Base-by-base conservation (phyloP, 768 basidiomycete species). In the Butyriboletus loyo region DNA sequence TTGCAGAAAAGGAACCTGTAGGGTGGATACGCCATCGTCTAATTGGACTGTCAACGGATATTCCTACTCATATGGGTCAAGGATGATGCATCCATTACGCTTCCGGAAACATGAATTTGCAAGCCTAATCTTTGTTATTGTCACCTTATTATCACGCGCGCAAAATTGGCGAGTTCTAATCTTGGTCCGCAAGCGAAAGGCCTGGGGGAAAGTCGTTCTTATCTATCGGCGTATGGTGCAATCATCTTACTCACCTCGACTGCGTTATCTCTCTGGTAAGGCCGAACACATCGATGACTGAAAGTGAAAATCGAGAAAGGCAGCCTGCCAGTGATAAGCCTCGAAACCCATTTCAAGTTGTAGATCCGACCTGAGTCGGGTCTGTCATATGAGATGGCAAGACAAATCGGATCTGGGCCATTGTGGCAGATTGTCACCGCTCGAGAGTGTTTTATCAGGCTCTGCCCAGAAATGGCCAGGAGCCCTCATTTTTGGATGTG, bases 1-100 rank as follows among this genome's bases (percentile, higher is more conserved):
- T 28, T 10, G 21, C 36, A 8, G 17, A 48, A 48, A 53, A 53
- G 52, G 55, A 34, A 61, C 59, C 51, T 30, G 59, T 49, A 21
- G 41, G 49, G 22, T 41, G 34, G 56, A 52, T n/a, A 24, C 53
- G n/a, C 5, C 5, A 19, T 22, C 6, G 27, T 54, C 14, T 15
- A 28, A 52, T 37, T 15, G 27, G 22, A 19, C 10, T 27, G 24
- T 31, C 28, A 19, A 19, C 5, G n/a, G 22, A 31, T 31, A 21
- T n/a, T 7, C 11, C 21, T 19, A 30, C n/a, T 9, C 19, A 22
- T 15, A 36, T 42, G 21, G 6, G 25, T 19, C 4, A 31, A 21
- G 35, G n/a, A n/a, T n/a, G 14, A 13, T n/a, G 24, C 40, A 31
- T 17, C 14, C 31, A 19, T 21, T 25, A 24, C 13, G 30, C 30